These are phyloP conservation scores for Ceratocystis eucalypticola DNA, from an alignment of 2,329 filamentous ascomycete species.

Conservation along the genomic window DNA sequence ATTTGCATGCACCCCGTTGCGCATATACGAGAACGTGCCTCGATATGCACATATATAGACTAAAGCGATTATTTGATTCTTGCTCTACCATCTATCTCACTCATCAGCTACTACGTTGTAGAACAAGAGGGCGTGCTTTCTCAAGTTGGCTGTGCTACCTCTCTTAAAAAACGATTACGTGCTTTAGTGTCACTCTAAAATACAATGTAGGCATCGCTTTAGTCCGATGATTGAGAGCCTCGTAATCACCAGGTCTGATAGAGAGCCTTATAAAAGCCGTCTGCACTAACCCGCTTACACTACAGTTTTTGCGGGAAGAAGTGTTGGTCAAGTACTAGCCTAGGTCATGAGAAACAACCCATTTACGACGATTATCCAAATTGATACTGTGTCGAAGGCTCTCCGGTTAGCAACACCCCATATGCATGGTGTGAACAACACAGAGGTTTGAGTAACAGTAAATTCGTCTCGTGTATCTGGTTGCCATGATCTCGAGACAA, in stretches of 20 bases:
- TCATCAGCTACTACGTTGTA: neutral
- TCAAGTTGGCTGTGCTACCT: neutral
- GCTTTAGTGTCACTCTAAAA: neutral
- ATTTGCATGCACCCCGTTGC: too few relatives aligned
- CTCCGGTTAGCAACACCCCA: constrained; percentile 3
- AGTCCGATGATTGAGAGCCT: constrained; percentile 47
- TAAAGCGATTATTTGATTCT: neutral
- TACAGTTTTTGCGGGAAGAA: neutral
- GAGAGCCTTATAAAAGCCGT: constrained; percentile 21
- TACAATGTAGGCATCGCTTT: constrained; percentile 47
- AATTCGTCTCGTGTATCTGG: neutral
- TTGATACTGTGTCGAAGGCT: neutral
- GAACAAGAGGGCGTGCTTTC: neutral
- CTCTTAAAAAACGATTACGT: too few relatives aligned
- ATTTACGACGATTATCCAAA: neutral
- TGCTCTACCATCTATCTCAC: neutral
- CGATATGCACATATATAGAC: neutral
- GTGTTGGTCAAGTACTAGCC: neutral
- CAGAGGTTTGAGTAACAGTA: neutral
- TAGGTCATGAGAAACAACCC: neutral
- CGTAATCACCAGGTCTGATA: constrained; percentile 48
- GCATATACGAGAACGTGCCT: neutral
- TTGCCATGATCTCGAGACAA: neutral
- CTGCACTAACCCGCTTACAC: neutral
- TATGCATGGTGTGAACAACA: constrained; percentile 2